Conservation (phyloP, 441 rosid genomes). For the Breynia disticha region DNA sequence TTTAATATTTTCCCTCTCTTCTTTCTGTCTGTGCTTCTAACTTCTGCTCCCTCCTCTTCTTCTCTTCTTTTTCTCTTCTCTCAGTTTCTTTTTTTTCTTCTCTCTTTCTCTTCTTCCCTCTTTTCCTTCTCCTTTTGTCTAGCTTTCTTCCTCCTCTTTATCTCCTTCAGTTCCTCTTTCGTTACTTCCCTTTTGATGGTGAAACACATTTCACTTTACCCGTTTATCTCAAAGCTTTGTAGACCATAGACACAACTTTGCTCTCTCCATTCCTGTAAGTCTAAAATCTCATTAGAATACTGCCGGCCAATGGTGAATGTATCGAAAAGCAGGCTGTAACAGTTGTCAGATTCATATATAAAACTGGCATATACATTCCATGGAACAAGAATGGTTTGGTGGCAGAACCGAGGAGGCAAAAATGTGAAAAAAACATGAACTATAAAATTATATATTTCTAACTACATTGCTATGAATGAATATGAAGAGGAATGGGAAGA, state of each 20-base stretch:
- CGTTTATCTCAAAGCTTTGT: neutral
- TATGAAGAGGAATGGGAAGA: no score
- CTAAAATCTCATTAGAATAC: no score
- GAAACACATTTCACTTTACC: slow-evolving; percentile 17
- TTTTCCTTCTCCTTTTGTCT: slow-evolving; percentile 9
- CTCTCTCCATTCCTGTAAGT: neutral
- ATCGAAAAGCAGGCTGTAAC: no score
- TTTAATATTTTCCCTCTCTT: slow-evolving; percentile 7
- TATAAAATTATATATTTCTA: no score
- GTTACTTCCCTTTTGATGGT: slow-evolving; percentile 15
- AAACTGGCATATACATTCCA: no score
- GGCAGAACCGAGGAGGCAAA: no score
- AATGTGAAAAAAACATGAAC: no score
- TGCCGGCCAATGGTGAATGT: no score
- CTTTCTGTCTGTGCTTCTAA: no score
- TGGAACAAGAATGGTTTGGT: no score
- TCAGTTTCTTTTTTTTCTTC: slow-evolving; percentile 2
- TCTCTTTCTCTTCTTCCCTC: slow-evolving; percentile 3
- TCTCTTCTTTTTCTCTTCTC: neutral
- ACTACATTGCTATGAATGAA: no score
- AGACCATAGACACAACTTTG: neutral
- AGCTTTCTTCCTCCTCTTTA: slow-evolving; percentile 16
- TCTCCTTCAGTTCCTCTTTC: slow-evolving; percentile 22
- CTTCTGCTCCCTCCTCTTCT: neutral
- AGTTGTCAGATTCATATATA: no score